A percentile compares a stretch with the other conserved stretches of the same genome.
These are phyloP conservation scores for Flaveria brownii DNA, from an alignment of 129 eudicot genomes.

Conservation along the genomic window DNA sequence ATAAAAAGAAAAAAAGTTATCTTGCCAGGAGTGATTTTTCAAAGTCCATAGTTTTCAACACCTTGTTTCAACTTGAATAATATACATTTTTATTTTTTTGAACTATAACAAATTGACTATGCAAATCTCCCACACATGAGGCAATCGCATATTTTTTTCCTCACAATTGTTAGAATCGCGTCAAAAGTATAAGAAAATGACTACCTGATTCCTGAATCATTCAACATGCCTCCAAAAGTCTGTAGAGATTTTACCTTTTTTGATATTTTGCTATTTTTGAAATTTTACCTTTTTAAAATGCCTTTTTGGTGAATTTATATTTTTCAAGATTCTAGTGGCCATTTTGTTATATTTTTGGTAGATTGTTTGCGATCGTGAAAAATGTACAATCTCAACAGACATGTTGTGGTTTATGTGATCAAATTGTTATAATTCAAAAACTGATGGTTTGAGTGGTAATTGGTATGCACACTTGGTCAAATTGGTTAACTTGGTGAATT, in stretches of 20 bases:
- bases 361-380: background rate
- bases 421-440: background rate
- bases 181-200: background rate
- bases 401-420: background rate
- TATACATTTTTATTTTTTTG: background rate
- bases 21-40: background rate
- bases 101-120: background rate
- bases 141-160: background rate
- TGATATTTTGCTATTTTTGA: background rate
- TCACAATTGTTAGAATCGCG: background rate
- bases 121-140: background rate
- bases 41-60: constrained; percentile 1
- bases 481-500: background rate
- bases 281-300: background rate
- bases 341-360: background rate
- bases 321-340: background rate
- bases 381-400: background rate
- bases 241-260: background rate
- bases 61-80: background rate
- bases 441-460: background rate
- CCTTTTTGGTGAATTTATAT: background rate
- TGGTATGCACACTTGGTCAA: background rate
- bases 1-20: background rate
- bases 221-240: background rate
- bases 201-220: background rate